These are phyloP conservation scores for Chlamydomonas reinhardtii DNA, from an alignment of 163 green algal species.

Conservation along the genomic window DNA sequence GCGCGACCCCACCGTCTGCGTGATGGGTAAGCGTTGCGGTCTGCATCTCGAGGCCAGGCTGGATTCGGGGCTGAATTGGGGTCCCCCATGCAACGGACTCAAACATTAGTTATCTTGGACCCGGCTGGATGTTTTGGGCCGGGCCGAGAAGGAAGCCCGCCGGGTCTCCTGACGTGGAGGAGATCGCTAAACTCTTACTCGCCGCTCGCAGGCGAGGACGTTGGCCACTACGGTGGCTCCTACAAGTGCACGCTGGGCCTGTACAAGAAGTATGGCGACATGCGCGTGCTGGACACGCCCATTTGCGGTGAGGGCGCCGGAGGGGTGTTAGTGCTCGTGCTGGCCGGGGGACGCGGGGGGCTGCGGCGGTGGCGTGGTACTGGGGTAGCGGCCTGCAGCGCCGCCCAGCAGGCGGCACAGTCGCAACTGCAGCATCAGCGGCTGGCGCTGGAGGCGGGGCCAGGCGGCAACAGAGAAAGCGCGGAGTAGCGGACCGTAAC, in stretches of 20 bases:
- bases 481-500: too few species aligned
- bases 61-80: not conserved
- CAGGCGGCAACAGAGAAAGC: too few species aligned
- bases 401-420: too few species aligned
- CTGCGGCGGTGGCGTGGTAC: too few species aligned
- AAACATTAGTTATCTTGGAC: too few species aligned
- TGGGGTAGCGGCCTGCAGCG: not conserved
- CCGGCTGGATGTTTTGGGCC: too few species aligned
- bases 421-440: too few species aligned
- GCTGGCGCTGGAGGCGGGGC: too few species aligned
- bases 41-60: not conserved
- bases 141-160: too few species aligned
- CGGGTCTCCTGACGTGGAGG: conserved; percentile 22
- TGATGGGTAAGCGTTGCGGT: conserved; percentile 82
- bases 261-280: conserved; percentile 98
- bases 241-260: conserved; percentile 96
- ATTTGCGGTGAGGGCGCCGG: conserved; percentile 95
- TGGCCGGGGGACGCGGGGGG: too few species aligned
- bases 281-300: conserved; percentile 94
- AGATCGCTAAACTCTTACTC: not conserved
- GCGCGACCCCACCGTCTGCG: conserved; percentile 88
- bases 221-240: conserved; percentile 95
- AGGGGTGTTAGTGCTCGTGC: not conserved
- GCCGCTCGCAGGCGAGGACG: conserved; percentile 87
- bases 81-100: too few species aligned